Conservation (phyloP, 306 rosid genomes). For the Carpinus fangiana region DNA sequence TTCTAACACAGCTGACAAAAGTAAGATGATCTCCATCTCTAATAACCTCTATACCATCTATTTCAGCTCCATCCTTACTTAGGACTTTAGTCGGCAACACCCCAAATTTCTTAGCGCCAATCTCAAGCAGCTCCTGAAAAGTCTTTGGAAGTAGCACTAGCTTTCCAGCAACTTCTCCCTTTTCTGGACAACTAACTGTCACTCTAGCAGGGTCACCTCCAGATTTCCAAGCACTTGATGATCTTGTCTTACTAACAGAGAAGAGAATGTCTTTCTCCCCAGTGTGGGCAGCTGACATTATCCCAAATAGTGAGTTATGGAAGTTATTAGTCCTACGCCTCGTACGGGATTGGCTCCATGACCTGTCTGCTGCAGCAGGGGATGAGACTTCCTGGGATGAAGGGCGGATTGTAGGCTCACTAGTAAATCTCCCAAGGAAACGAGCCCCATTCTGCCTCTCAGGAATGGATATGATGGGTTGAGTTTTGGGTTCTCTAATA, state of each 20-base stretch:
- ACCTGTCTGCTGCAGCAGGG: slow-evolving; percentile 33
- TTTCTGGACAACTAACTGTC: slow-evolving; percentile 68
- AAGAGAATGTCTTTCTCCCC: slow-evolving; percentile 48
- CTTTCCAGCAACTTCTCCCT: slow-evolving; percentile 56
- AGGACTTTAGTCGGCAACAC: slow-evolving; percentile 42
- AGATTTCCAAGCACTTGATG: slow-evolving; percentile 14
- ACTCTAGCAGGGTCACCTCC: slow-evolving; percentile 46
- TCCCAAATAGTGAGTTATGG: slow-evolving; percentile 76
- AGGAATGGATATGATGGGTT: slow-evolving; percentile 34
- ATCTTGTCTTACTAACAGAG: slow-evolving; percentile 21
- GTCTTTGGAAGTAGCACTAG: slow-evolving; percentile 71
- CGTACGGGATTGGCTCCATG: slow-evolving; percentile 49
- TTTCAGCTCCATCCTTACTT: slow-evolving; percentile 65
- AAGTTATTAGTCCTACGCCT: slow-evolving; percentile 66
- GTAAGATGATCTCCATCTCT: slow-evolving; percentile 85
- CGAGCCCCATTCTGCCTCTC: slow-evolving; percentile 37
- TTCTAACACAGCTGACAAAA: slow-evolving; percentile 37
- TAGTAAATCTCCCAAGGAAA: slow-evolving; percentile 61
- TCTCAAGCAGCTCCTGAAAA: slow-evolving; percentile 63
- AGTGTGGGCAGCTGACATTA: slow-evolving; percentile 65
- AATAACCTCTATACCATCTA: slow-evolving; percentile 74
- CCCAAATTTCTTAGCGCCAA: slow-evolving; percentile 70
- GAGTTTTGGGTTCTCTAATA: slow-evolving; percentile 36
- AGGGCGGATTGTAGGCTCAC: slow-evolving; percentile 72
- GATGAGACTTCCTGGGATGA: slow-evolving; percentile 40